Evolutionary conservation across 345 rosid species (phyloP), one percentile per base, ranked within the genome.

Genomic region (Rhodamnia rubescens): DNA sequence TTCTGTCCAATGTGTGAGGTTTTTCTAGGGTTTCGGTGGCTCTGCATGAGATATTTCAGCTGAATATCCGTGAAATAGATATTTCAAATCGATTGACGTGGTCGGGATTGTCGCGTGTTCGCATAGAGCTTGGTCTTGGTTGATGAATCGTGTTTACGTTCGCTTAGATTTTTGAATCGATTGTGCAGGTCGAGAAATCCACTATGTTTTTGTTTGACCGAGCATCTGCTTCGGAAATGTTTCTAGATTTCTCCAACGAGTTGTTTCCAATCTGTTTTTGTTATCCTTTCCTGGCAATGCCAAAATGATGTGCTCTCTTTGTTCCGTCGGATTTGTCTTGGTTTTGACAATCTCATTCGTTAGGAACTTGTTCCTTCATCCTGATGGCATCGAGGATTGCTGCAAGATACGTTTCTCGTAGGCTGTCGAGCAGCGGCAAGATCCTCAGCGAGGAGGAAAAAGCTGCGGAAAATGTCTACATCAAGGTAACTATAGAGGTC

Each of bases 381-480:
- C 78, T 84, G 27, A 96, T 96, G 99, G 93, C 94, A 51, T 78
- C 94, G 32, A 93, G 94, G 89, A 83, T 87, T 86, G 92, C 93
- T 82, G 84, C 88, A 36, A 90, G 96, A 53, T 64, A 86, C 82
- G 89, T 93, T 10, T 81, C 93, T 81, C 93, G 98, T 80, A 94
- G 98, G 93, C 91, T 96, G 85, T 96, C 98, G 2, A 91, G 93
- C 80, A 84, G 93, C 27, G 98, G 99, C 27, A 95, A 88, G 86
- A 22, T 97, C 40, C 92, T 97, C 59, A 83, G 93, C 74, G 98
- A 97, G 93, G 99, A 97, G 92, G 99, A 96, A 89, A 98, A 89
- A 52, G 99, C 99, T 82, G 99, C 99, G 3, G 99, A 98, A 89
- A 98, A 92, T 87, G 87, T 97, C 85, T 97, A 91, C 93, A 97